Evolutionary conservation across 2,329 filamentous ascomycete species (phyloP).

Genomic region (Aureobasidium melanogenum): DNA sequence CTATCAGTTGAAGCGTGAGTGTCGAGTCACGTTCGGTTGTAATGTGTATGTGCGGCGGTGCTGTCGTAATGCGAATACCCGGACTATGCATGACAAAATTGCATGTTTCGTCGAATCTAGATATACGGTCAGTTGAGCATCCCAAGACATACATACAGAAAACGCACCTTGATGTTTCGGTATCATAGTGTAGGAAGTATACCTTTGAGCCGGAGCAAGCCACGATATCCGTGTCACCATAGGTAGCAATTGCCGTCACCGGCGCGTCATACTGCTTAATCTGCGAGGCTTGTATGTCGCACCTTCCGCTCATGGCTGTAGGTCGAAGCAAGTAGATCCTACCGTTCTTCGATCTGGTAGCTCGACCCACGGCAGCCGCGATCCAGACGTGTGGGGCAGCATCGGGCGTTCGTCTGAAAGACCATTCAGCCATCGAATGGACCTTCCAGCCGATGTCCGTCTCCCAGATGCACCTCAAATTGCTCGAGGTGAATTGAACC

Average conservation of each 20-base stretch:
- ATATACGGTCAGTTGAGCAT: background rate
- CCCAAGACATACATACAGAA: background rate
- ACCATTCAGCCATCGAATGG: conserved; percentile 56
- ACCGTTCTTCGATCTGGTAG: conserved; percentile 29
- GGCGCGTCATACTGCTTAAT: conserved; percentile 34
- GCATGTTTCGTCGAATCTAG: conserved; percentile 15
- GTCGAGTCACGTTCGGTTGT: conserved; percentile 48
- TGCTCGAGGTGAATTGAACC: background rate
- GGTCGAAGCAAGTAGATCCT: conserved; percentile 34
- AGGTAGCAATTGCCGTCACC: conserved; percentile 49
- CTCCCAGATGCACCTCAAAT: conserved; percentile 21
- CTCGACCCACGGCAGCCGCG: conserved; percentile 43
- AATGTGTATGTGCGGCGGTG: conserved; percentile 41
- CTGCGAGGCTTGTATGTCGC: conserved; percentile 31
- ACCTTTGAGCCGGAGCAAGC: conserved; percentile 35
- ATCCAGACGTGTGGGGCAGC: conserved; percentile 47
- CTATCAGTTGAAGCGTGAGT: conserved; percentile 31
- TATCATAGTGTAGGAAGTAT: conserved; percentile 33
- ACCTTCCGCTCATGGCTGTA: conserved; percentile 32
- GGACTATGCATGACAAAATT: conserved; percentile 25
- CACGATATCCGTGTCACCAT: conserved; percentile 48
- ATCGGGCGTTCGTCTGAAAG: conserved; percentile 29
- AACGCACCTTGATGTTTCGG: conserved; percentile 11
- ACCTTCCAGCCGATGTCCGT: conserved; percentile 52
- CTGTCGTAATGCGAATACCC: conserved; percentile 42